Evolutionary conservation across 108 stramenopile genomes (phyloP), one percentile per base, ranked within the genome.

Genomic region (Schizochytrium sp.): DNA sequence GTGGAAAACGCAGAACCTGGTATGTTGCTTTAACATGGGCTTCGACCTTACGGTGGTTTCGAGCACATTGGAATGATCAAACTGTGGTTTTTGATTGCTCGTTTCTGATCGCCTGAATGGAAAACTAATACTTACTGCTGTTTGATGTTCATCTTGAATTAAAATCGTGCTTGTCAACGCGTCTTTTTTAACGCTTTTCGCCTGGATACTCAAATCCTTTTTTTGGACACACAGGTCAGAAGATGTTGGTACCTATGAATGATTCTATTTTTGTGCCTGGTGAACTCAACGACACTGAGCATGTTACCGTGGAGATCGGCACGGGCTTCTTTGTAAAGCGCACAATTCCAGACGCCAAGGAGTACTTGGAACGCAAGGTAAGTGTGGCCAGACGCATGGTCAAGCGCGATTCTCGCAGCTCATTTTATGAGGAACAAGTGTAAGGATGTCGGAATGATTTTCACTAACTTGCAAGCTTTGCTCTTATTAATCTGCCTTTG

Each of bases 221-320:
- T 38, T 15, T 5, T 83, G 45, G 10, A 47, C 38, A 40, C 76
- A 28, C 76, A 83, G 76, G 76, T 55, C 53, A 49, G 55, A 83
- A 83, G 47, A 55, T 83, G 76, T 40, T 83, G 7, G 76, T 83
- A 10, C 76, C 76, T 0, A 49, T 83, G 47, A 83, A 49, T 28
- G 76, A 55, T 10, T 83, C 76, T 13, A 49, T 83, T 40, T 83
- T 55, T 28, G 53, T 83, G 7, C 76, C 76, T 5, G 76, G 76
- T 0, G 47, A 49, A 38, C 47, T 83, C 47, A 55, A n/a, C 47
- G 55, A 55, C 76, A 83, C 76, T 2, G 49, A 47, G 40, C 76
- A 83, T 28, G 76, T 83, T 53, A 83, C 76, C 47, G 76, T 83
- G 7, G 76, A 83, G 47, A 83, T 83, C 13, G 76, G 76, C 76